Evolutionary conservation across 805 yeast species (phyloP).

Genomic region (Citeromyces nyonsensis): DNA sequence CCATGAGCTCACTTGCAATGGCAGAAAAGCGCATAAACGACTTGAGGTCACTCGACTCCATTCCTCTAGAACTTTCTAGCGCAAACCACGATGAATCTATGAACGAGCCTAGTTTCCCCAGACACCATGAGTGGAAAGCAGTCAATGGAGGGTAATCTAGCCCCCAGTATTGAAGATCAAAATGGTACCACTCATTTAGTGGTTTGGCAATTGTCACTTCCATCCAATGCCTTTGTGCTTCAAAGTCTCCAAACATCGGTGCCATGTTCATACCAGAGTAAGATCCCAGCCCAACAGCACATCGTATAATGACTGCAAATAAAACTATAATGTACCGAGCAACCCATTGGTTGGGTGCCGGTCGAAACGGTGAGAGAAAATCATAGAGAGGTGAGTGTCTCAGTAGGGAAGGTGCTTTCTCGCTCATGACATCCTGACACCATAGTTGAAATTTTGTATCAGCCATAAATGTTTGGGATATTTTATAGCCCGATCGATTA

Average conservation of each 20-base stretch:
- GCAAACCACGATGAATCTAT: conserved; percentile 65
- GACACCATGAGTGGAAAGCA: conserved; percentile 76
- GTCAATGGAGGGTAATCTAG: conserved; percentile 95
- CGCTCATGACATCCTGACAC: no score
- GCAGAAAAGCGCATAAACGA: conserved; percentile 78
- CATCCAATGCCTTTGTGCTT: conserved; percentile 97
- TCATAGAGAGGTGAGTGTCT: conserved; percentile 56
- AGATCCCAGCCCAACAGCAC: conserved; percentile 81
- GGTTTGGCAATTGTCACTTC: conserved; percentile 77
- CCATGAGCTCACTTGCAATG: conserved; percentile 52
- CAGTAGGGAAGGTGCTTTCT: conserved; percentile 9
- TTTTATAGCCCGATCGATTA: no score
- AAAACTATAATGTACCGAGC: conserved; percentile 64
- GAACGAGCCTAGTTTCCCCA: conserved; percentile 58
- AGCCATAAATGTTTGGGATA: no score
- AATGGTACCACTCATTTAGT: conserved; percentile 69
- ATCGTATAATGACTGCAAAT: conserved; percentile 59
- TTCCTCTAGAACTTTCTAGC: conserved; percentile 58
- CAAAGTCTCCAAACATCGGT: conserved; percentile 92
- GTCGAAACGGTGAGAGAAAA: conserved; percentile 61
- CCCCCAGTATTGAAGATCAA: conserved; percentile 89
- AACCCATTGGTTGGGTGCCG: conserved; percentile 83
- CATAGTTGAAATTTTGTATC: no score
- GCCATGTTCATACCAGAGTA: conserved; percentile 60
- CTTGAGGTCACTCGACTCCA: conserved; percentile 52